Base-by-base conservation (phyloP, 2,329 filamentous ascomycete genomes). In the Sclerotinia borealis region DNA sequence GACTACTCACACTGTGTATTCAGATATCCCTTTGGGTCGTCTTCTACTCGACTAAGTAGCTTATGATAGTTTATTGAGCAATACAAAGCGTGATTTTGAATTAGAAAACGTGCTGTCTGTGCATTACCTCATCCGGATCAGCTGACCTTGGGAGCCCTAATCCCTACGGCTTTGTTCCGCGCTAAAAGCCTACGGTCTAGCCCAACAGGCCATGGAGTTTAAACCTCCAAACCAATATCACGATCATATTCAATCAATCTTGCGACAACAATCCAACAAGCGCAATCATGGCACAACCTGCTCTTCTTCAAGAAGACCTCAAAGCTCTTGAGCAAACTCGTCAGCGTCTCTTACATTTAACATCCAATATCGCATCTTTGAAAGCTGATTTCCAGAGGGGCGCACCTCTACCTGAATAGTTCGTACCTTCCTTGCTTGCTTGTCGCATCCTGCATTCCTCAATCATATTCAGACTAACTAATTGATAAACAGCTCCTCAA, bases 321-420 rank as follows among this genome's bases (percentile, higher is more conserved):
- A 90, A 88, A 76, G 81, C 84, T 47, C 81, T 93, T 31, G 90
- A 93, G 71, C 83, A 88, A 75, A 85, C 86, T 34, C 84, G 90
- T 47, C 84, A 87, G 71, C 83, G 87, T 34, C 80, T 92, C 27
- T 81, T 81, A 51, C 87, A 91, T 72, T 81, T 93, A 29, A 85
- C 86, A 4, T 87, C 83, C 74, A 90, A 84, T 69, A 83, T 93
- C 25, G 81, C 78, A 63, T 88, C 86, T 47, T 78, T 92, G 27
- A 83, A 84, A 69, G 77, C 79, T 67, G 83, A 85, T 70, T 78
- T 92, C 45, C 75, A 84, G 45, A 81, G 81, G 65, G 85, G 81
- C 73, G 84, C 88, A 61, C 87, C 86, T 29, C 79, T 92, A 6
- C 90, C 90, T 31, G 81, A 81, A 63, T 84, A 86, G 88, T 91